These are phyloP conservation scores for Casuarina cunninghamiana DNA, from an alignment of 306 rosid species.

Conservation along the genomic window DNA sequence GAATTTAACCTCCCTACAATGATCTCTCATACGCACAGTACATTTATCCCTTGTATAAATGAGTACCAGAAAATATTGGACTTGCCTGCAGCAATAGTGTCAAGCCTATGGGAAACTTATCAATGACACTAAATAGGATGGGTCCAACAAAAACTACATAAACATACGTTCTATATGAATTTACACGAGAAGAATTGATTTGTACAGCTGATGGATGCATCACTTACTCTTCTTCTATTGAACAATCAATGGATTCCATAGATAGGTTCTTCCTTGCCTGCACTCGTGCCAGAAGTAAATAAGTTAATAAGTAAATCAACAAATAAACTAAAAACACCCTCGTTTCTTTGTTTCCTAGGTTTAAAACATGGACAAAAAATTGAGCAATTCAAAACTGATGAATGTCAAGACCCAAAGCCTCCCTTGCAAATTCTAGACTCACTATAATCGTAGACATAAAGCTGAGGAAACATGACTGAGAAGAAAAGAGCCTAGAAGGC, in stretches of 20 bases:
- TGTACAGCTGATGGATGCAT: slow-evolving; percentile 28
- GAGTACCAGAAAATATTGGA: background rate
- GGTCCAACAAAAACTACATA: slow-evolving; percentile 11
- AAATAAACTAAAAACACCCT: slow-evolving; percentile 7
- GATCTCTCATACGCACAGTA: slow-evolving; percentile 18
- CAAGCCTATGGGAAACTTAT: slow-evolving; percentile 11
- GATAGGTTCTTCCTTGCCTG: slow-evolving; percentile 97
- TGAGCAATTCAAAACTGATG: slow-evolving; percentile 5
- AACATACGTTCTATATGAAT: background rate
- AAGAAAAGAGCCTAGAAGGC: slow-evolving; percentile 23
- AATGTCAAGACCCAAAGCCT: slow-evolving; percentile 13
- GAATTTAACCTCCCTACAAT: slow-evolving; percentile 3
- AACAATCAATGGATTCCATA: slow-evolving; percentile 72
- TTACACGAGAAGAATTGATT: slow-evolving; percentile 13
- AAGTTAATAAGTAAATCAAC: background rate
- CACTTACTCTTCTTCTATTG: slow-evolving; percentile 78
- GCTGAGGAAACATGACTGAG: slow-evolving; percentile 20
- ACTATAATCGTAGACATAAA: slow-evolving; percentile 8
- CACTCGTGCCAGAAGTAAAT: slow-evolving; percentile 17
- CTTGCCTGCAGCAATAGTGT: slow-evolving; percentile 1
- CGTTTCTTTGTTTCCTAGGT: background rate
- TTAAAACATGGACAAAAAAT: slow-evolving; percentile 5
- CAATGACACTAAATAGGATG: slow-evolving; percentile 12
- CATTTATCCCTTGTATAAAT: slow-evolving; percentile 19
- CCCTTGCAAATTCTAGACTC: slow-evolving; percentile 5